Conservation (phyloP, 2,329 filamentous ascomycete genomes). For the Arthrobotrys sphaeroides region DNA sequence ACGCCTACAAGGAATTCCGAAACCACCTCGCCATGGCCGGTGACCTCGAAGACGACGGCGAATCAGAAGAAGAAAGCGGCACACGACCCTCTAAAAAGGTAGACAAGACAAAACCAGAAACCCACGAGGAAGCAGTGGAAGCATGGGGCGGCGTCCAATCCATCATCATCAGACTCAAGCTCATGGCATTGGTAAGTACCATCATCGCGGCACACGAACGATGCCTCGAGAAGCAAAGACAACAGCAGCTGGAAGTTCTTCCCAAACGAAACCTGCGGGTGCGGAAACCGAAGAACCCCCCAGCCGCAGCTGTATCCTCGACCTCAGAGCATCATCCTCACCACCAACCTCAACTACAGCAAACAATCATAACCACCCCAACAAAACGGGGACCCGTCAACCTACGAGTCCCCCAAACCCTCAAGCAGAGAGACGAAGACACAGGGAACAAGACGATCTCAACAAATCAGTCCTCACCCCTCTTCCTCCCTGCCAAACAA, state of each 20-base stretch:
- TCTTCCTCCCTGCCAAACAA: background rate
- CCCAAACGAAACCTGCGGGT: background rate
- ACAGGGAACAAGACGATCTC: background rate
- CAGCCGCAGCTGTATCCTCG: background rate
- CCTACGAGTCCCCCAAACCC: background rate
- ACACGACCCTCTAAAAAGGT: slow-evolving; percentile 8
- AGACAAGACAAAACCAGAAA: slow-evolving; percentile 21
- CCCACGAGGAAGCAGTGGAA: slow-evolving; percentile 18
- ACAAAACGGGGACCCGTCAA: background rate
- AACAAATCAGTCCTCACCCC: background rate
- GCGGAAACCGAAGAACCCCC: background rate
- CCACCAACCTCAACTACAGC: background rate
- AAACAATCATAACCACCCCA: background rate
- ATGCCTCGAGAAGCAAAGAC: background rate
- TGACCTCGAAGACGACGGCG: slow-evolving; percentile 1
- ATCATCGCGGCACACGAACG: slow-evolving; percentile 9
- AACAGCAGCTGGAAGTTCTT: background rate
- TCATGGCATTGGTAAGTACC: slow-evolving; percentile 49
- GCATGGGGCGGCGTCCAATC: slow-evolving; percentile 43
- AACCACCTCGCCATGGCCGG: background rate
- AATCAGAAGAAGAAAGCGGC: slow-evolving; percentile 30
- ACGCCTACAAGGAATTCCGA: slow-evolving; percentile 31
- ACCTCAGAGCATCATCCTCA: background rate
- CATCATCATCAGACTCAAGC: slow-evolving; percentile 39
- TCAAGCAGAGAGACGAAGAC: background rate